Percentiles rank a stretch among this genome's conserved stretches.
Evolutionary conservation across 192 early-diverging fungal species (phyloP).

Genomic region (Coemansia sp.): DNA sequence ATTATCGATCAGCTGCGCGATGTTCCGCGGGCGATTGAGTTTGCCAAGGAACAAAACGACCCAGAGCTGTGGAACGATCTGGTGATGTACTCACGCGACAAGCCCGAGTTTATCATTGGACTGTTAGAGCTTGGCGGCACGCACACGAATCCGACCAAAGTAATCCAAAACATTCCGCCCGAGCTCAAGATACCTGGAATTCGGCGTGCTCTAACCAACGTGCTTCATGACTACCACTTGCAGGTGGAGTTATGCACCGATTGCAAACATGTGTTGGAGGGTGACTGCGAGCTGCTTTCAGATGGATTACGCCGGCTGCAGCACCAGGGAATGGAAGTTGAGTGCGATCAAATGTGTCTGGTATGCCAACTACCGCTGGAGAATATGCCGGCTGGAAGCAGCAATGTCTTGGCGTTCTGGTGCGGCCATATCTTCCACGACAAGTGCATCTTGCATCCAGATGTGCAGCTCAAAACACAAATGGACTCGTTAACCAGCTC

Average conservation of each 20-base stretch:
- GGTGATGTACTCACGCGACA: constrained; percentile 89
- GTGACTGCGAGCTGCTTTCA: constrained; percentile 80
- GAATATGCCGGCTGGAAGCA: constrained; percentile 23
- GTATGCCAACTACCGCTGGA: constrained; percentile 44
- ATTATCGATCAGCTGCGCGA: constrained; percentile 90
- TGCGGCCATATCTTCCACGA: constrained; percentile 90
- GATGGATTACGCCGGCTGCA: constrained; percentile 67
- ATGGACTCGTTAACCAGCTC: constrained; percentile 6
- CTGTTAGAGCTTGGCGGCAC: constrained; percentile 88
- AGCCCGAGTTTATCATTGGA: constrained; percentile 94
- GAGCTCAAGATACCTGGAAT: constrained; percentile 80
- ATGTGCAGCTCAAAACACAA: constrained; percentile 47
- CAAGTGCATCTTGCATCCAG: constrained; percentile 69
- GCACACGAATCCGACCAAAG: constrained; percentile 77
- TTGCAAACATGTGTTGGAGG: constrained; percentile 85
- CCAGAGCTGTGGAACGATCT: constrained; percentile 94
- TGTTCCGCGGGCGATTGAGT: constrained; percentile 94
- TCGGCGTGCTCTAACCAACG: constrained; percentile 77
- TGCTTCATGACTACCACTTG: constrained; percentile 88
- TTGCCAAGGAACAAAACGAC: constrained; percentile 97
- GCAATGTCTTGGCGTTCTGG: constrained; percentile 74
- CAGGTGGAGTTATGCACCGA: constrained; percentile 89
- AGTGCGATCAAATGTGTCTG: constrained; percentile 51
- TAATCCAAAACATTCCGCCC: constrained; percentile 80
- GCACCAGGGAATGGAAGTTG: constrained; percentile 64